Evolutionary conservation across 257 asterid genomes (phyloP).

Genomic region (Ajuga chamaepitys): DNA sequence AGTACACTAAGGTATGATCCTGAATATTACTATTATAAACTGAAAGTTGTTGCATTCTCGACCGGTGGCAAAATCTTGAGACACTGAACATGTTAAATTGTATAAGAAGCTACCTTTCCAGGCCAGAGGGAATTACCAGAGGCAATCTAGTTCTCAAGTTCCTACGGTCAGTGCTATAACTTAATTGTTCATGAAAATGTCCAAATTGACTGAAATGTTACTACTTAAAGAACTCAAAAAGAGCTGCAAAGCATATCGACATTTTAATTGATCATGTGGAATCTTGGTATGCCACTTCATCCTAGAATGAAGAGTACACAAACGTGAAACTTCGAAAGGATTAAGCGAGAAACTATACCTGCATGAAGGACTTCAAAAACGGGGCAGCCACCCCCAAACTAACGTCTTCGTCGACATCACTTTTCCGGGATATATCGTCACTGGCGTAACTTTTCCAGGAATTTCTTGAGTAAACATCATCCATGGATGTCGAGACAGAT

Average conservation of each 20-base stretch:
- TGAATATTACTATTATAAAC: too few species aligned
- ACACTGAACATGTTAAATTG: too few species aligned
- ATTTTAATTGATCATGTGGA: slow-evolving; percentile 3
- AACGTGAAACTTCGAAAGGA: background rate
- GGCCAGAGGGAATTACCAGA: too few species aligned
- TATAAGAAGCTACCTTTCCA: too few species aligned
- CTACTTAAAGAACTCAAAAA: background rate
- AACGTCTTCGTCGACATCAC: slow-evolving; percentile 61
- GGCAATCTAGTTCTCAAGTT: background rate
- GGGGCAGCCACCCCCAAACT: slow-evolving; percentile 93
- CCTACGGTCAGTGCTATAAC: background rate
- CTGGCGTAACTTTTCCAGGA: slow-evolving; percentile 66
- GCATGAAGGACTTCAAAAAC: slow-evolving; percentile 92
- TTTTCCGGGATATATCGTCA: slow-evolving; percentile 61
- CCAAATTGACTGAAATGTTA: background rate
- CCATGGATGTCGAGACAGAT: slow-evolving; percentile 53
- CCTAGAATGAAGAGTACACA: slow-evolving; percentile 1
- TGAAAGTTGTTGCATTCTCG: too few species aligned
- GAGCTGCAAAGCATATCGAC: background rate
- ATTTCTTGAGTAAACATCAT: slow-evolving; percentile 74
- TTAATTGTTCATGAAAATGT: background rate
- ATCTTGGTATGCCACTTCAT: slow-evolving; percentile 2
- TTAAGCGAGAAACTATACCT: slow-evolving; percentile 38
- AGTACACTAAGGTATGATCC: too few species aligned
- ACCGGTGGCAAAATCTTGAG: too few species aligned